Conservation (phyloP, 2,329 filamentous ascomycete genomes). For the Sordariomycetes sp. region DNA sequence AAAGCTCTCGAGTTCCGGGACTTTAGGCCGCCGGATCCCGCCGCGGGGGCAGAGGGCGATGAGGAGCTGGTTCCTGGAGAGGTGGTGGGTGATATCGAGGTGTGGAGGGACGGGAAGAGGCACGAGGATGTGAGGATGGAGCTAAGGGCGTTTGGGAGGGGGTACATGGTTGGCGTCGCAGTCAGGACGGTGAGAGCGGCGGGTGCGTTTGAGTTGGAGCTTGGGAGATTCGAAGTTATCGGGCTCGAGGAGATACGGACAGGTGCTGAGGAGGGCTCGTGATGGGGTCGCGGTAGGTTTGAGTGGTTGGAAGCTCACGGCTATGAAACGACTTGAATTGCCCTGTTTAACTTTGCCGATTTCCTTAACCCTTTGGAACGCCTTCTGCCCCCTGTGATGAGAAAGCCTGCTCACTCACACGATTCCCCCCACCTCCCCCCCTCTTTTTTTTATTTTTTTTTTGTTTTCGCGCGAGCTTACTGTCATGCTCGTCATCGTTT, state of each 20-base stretch:
- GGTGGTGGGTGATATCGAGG: conserved; percentile 11
- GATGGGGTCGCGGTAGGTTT: conserved; percentile 1
- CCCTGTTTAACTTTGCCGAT: no score
- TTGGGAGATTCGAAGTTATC: conserved; percentile 28
- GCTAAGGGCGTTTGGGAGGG: conserved; percentile 24
- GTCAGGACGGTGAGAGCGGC: conserved; percentile 23
- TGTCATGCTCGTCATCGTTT: no score
- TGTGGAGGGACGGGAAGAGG: conserved; percentile 15
- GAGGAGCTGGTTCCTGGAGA: conserved; percentile 9
- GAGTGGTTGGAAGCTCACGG: neutral
- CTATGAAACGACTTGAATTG: neutral
- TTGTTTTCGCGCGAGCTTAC: no score
- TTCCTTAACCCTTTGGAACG: no score
- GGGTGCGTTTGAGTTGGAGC: conserved; percentile 21
- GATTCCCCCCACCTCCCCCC: no score
- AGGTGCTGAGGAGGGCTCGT: conserved; percentile 21
- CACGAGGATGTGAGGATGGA: conserved; percentile 20
- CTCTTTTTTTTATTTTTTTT: no score
- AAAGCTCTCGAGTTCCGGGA: conserved; percentile 53
- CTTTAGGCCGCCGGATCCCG: conserved; percentile 40
- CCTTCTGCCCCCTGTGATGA: no score
- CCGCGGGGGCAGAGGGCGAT: neutral
- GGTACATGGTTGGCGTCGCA: conserved; percentile 42
- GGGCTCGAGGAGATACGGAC: conserved; percentile 29
- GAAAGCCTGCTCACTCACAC: no score